Evolutionary conservation across 805 yeast genomes (phyloP).

Genomic region (Brettanomyces naardenensis): DNA sequence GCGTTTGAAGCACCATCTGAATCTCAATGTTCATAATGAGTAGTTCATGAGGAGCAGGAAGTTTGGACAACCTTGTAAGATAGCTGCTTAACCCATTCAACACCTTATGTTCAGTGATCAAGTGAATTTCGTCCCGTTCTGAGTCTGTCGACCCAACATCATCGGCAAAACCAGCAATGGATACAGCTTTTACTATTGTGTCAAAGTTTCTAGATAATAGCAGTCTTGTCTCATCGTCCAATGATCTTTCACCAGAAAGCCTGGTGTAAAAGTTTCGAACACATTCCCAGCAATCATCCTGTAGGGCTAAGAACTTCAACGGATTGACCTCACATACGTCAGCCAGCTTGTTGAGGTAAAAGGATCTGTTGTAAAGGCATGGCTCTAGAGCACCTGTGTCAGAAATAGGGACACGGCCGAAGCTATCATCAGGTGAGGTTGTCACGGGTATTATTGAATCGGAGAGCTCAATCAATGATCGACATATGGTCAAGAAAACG

Average conservation of each 20-base stretch:
- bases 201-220: slow-evolving; percentile 46
- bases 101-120: slow-evolving; percentile 37
- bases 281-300: slow-evolving; percentile 38
- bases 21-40: slow-evolving; percentile 50
- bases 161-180: slow-evolving; percentile 32
- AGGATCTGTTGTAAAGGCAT: slow-evolving; percentile 51
- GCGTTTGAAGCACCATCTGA: slow-evolving; percentile 54
- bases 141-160: slow-evolving; percentile 4
- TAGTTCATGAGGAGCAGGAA: slow-evolving; percentile 32
- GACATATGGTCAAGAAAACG: slow-evolving; percentile 42
- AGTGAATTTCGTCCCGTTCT: slow-evolving; percentile 4
- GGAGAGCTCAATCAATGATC: slow-evolving; percentile 39
- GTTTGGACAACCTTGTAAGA: slow-evolving; percentile 32
- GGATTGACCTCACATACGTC: slow-evolving; percentile 46
- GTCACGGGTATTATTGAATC: slow-evolving; percentile 13
- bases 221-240: slow-evolving; percentile 38
- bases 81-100: slow-evolving; percentile 41
- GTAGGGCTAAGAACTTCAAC: slow-evolving; percentile 36
- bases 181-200: slow-evolving; percentile 34
- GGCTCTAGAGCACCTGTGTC: slow-evolving; percentile 17
- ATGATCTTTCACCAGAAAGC: slow-evolving; percentile 35
- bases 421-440: slow-evolving; percentile 1
- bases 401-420: slow-evolving; percentile 16
- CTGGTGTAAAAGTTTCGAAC: slow-evolving; percentile 39
- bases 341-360: slow-evolving; percentile 44